Evolutionary conservation across 2,329 filamentous ascomycete genomes (phyloP).

Genomic region (Apiospora aurea): DNA sequence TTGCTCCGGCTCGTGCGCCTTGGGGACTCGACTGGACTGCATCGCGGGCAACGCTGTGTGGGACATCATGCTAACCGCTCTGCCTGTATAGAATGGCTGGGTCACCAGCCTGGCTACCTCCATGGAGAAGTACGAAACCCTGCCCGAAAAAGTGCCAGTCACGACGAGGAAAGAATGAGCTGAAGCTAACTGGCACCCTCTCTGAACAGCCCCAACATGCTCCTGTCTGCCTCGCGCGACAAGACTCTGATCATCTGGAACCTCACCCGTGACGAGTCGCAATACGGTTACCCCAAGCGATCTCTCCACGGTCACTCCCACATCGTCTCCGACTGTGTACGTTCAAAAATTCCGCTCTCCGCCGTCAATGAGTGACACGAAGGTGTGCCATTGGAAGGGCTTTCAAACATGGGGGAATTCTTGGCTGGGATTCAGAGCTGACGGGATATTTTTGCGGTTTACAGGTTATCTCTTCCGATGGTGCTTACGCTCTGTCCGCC

Average conservation of each 20-base stretch:
- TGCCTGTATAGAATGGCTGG: slow-evolving; percentile 78
- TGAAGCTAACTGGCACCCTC: slow-evolving; percentile 36
- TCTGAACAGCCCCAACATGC: slow-evolving; percentile 88
- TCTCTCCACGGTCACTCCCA: slow-evolving; percentile 98
- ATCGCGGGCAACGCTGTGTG: background rate
- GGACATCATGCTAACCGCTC: slow-evolving; percentile 25
- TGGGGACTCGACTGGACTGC: slow-evolving; percentile 15
- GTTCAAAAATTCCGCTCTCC: slow-evolving; percentile 49
- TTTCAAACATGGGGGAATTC: background rate
- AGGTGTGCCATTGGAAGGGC: slow-evolving; percentile 31
- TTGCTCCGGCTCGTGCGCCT: slow-evolving; percentile 35
- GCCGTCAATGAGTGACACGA: slow-evolving; percentile 27
- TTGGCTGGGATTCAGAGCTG: slow-evolving; percentile 29
- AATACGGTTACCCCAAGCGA: slow-evolving; percentile 99
- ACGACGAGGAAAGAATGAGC: slow-evolving; percentile 31
- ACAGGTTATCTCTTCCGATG: slow-evolving; percentile 98
- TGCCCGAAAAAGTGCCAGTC: background rate
- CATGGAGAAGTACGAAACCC: slow-evolving; percentile 86
- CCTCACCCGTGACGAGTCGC: slow-evolving; percentile 96
- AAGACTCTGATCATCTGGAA: slow-evolving; percentile 99
- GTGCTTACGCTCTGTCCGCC: slow-evolving; percentile 97
- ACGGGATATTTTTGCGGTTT: slow-evolving; percentile 40
- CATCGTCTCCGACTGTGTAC: slow-evolving; percentile 99
- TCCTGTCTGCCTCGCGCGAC: slow-evolving; percentile 95
- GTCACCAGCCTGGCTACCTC: slow-evolving; percentile 98